Evolutionary conservation across 345 rosid genomes (phyloP).

Genomic region (Lumnitzera racemosa): DNA sequence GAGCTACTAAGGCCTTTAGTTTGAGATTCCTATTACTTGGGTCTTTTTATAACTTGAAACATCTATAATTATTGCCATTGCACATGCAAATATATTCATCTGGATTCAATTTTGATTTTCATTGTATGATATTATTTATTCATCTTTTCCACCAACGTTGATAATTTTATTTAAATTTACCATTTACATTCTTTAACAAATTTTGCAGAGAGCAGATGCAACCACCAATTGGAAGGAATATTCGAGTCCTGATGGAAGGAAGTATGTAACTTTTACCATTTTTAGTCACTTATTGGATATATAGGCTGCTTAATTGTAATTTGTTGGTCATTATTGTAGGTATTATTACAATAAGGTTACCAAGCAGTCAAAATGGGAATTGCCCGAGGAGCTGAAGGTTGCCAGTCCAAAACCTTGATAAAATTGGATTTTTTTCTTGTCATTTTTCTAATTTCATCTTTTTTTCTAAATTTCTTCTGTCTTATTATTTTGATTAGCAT

Average conservation of each 20-base stretch:
- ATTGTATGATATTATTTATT: background rate
- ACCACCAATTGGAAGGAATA: constrained; percentile 93
- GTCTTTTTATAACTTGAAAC: no score
- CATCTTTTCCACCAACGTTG: background rate
- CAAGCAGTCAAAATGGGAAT: constrained; percentile 82
- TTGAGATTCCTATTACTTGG: no score
- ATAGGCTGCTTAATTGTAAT: background rate
- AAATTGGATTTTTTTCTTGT: constrained; percentile 1
- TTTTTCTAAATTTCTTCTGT: constrained; percentile 4
- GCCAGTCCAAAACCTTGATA: constrained; percentile 8
- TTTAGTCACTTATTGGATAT: constrained; percentile 1
- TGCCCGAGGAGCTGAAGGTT: constrained; percentile 93
- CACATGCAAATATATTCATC: no score
- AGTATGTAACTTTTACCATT: constrained; percentile 33
- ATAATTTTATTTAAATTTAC: constrained; percentile 1
- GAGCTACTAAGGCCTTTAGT: no score
- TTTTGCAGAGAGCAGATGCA: constrained; percentile 86
- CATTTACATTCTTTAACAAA: constrained; percentile 11
- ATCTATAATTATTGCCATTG: no score
- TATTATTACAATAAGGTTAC: constrained; percentile 82
- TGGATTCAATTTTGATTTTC: no score
- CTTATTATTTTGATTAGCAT: background rate
- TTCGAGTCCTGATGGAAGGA: constrained; percentile 87
- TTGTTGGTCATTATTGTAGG: constrained; percentile 34
- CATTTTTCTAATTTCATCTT: constrained; percentile 3